Evolutionary conservation across 2,329 filamentous ascomycete species (phyloP).

Genomic region (Phaeosphaeriaceae sp.): DNA sequence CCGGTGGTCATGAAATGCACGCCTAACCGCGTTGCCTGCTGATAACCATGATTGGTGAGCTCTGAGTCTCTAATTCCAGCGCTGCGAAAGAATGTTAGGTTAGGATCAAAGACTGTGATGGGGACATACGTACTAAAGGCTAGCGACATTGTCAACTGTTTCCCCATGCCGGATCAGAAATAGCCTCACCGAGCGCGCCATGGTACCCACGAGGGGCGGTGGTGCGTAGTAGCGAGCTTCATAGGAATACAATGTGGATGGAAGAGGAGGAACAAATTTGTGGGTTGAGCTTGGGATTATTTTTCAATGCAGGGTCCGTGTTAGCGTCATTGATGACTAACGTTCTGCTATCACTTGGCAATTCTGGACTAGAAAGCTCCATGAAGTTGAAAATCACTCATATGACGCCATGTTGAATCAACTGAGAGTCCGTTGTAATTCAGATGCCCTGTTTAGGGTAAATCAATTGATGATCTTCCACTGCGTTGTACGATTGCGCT

Average conservation of each 20-base stretch:
- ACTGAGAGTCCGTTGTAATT: no score
- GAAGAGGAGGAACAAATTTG: slow-evolving; percentile 1
- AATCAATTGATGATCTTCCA: no score
- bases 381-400: no score
- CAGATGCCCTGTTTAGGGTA: no score
- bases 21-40: slow-evolving; percentile 77
- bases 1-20: slow-evolving; percentile 68
- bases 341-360: no score
- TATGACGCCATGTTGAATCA: no score
- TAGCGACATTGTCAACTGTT: slow-evolving; percentile 86
- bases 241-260: slow-evolving; percentile 13
- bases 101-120: slow-evolving; percentile 5
- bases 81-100: slow-evolving; percentile 53
- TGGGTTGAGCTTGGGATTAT: slow-evolving; percentile 2
- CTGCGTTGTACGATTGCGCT: no score
- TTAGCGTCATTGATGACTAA: slow-evolving; percentile 17
- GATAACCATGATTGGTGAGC: slow-evolving; percentile 79
- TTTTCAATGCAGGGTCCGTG: slow-evolving; percentile 20
- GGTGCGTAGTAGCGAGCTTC: slow-evolving; percentile 16
- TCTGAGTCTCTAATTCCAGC: slow-evolving; percentile 82
- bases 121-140: slow-evolving; percentile 65
- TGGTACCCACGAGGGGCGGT: slow-evolving; percentile 27
- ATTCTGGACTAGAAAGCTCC: no score
- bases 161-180: slow-evolving; percentile 87
- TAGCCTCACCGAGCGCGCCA: slow-evolving; percentile 61